A percentile compares a stretch with the other conserved stretches of the same genome.
These are phyloP conservation scores for Phoma sp. DNA, from an alignment of 2,329 filamentous ascomycete species.

Conservation along the genomic window DNA sequence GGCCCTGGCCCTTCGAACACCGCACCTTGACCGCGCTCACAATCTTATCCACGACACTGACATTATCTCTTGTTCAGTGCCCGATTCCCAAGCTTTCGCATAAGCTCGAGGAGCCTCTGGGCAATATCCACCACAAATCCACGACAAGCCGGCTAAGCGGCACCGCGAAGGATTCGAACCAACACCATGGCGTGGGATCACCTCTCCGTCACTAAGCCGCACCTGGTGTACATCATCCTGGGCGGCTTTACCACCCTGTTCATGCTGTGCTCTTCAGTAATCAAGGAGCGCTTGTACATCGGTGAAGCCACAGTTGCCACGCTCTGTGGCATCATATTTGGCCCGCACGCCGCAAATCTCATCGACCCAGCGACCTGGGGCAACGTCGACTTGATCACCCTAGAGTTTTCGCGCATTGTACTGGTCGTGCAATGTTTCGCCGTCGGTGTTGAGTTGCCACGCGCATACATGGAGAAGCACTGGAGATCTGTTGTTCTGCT, in stretches of 20 bases:
- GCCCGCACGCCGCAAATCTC: slow-evolving; percentile 80
- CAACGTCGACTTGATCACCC: slow-evolving; percentile 82
- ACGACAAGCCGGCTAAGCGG: slow-evolving; percentile 18
- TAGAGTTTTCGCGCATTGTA: slow-evolving; percentile 89
- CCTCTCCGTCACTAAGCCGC: slow-evolving; percentile 86
- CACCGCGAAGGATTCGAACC: slow-evolving; percentile 7
- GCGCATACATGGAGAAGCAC: slow-evolving; percentile 96
- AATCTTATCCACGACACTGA: background rate
- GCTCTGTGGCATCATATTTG: slow-evolving; percentile 85
- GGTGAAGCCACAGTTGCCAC: slow-evolving; percentile 96
- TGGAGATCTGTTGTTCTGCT: slow-evolving; percentile 92
- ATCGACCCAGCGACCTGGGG: slow-evolving; percentile 80
- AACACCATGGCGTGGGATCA: slow-evolving; percentile 76
- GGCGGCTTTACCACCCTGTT: slow-evolving; percentile 97
- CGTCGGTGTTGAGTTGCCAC: slow-evolving; percentile 87
- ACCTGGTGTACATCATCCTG: slow-evolving; percentile 97
- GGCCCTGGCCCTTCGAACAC: slow-evolving; percentile 21
- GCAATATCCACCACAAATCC: slow-evolving; percentile 11
- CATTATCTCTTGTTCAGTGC: background rate
- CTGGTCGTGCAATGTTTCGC: slow-evolving; percentile 93
- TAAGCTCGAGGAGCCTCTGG: slow-evolving; percentile 18
- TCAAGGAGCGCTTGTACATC: slow-evolving; percentile 98
- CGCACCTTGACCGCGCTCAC: slow-evolving; percentile 4
- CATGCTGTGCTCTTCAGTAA: slow-evolving; percentile 97
- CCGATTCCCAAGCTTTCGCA: slow-evolving; percentile 16